These are phyloP conservation scores for Pichia deserticola DNA, from an alignment of 805 yeast genomes.

Conservation along the genomic window DNA sequence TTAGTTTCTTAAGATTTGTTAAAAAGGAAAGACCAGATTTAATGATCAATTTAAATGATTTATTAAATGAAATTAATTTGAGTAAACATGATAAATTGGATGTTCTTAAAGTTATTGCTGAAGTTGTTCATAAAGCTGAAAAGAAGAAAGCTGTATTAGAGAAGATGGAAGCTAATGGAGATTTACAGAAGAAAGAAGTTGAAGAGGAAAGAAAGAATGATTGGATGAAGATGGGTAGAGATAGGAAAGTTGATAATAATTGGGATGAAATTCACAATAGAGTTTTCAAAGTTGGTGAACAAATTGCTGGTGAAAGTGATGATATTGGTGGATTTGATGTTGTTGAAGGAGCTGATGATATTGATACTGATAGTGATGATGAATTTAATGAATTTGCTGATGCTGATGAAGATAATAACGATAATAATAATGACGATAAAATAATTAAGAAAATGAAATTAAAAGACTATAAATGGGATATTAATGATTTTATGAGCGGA, in stretches of 20 bases:
- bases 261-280: slow-evolving; percentile 40
- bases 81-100: slow-evolving; percentile 6
- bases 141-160: slow-evolving; percentile 34
- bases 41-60: slow-evolving; percentile 37
- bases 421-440: background rate
- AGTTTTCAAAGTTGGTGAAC: slow-evolving; percentile 14
- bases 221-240: slow-evolving; percentile 17
- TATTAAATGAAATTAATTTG: slow-evolving; percentile 21
- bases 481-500: background rate
- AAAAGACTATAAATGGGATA: background rate
- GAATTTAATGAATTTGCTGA: background rate
- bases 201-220: slow-evolving; percentile 15
- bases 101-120: slow-evolving; percentile 36
- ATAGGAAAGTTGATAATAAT: slow-evolving; percentile 24
- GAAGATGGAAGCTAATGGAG: slow-evolving; percentile 19
- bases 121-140: slow-evolving; percentile 31
- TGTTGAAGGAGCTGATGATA: background rate
- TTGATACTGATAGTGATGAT: background rate
- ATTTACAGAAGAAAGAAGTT: background rate
- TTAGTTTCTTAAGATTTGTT: slow-evolving; percentile 57
- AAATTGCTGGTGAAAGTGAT: slow-evolving; percentile 2
- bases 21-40: slow-evolving; percentile 34
- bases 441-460: background rate
- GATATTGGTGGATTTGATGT: slow-evolving; percentile 16
- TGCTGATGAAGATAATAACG: background rate